Conservation (phyloP, 345 rosid species). For the Linum trigynum region DNA sequence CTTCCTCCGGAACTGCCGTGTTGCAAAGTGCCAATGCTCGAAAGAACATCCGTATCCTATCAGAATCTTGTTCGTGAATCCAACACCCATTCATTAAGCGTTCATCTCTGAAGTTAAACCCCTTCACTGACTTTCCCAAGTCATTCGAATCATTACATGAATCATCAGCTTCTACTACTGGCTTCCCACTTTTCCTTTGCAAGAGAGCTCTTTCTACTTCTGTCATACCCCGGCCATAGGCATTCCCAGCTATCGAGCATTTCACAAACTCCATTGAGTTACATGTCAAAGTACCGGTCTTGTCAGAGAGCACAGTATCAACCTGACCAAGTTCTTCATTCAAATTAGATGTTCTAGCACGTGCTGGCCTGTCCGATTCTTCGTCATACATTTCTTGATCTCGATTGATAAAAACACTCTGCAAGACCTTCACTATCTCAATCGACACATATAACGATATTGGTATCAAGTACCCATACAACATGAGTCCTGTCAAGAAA, state of each 20-base stretch:
- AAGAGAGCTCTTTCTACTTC: slow-evolving; percentile 63
- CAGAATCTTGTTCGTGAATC: slow-evolving; percentile 41
- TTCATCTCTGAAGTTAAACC: slow-evolving; percentile 79
- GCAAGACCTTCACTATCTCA: slow-evolving; percentile 83
- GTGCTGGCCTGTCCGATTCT: slow-evolving; percentile 60
- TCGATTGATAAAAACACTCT: slow-evolving; percentile 79
- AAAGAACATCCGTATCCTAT: slow-evolving; percentile 47
- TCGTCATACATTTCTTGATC: slow-evolving; percentile 63
- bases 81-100: slow-evolving; percentile 63
- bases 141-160: slow-evolving; percentile 9
- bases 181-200: slow-evolving; percentile 22
- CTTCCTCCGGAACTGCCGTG: slow-evolving; percentile 58
- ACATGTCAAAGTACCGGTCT: slow-evolving; percentile 92
- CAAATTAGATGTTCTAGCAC: slow-evolving; percentile 79
- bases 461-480: slow-evolving; percentile 87
- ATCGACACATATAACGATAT: slow-evolving; percentile 80
- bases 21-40: slow-evolving; percentile 66
- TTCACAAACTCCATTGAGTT: slow-evolving; percentile 94
- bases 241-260: slow-evolving; percentile 66
- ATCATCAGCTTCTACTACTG: slow-evolving; percentile 22
- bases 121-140: slow-evolving; percentile 39
- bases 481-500: slow-evolving; percentile 82
- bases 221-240: slow-evolving; percentile 69
- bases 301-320: slow-evolving; percentile 70
- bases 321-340: slow-evolving; percentile 96